Evolutionary conservation across 805 yeast species (phyloP), one percentile per base, ranked within the genome.

Genomic region (Tetrapisispora phaffii): DNA sequence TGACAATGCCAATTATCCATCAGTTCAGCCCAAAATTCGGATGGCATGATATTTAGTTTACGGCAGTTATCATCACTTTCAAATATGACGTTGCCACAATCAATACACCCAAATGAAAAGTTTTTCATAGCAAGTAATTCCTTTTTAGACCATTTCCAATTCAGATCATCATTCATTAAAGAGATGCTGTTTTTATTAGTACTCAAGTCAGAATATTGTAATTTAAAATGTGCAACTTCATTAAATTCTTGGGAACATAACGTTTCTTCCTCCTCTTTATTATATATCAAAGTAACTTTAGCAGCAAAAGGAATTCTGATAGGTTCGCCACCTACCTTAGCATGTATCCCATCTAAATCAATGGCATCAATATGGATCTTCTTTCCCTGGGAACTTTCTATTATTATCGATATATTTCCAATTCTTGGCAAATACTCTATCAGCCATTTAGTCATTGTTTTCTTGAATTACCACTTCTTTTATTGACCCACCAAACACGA

Each of bases 1-100:
- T 90, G 97, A 59, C 98, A 90, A 60, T 90, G 97, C 98, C 98
- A 90, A 52, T 83, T 84, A 47, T 90, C 97, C 95, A 90, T 83
- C 74, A 93, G 68, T 59, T 90, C 98, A 13, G 82, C 78, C 98
- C 98, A 90, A 41, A 77, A 69, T 57, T 88, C 97, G 1, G 95
- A 83, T 0, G 98, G 98, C 80, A 90, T 76, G 33, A 85, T 85
- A 44, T 55, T 56, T 9, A 62, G 20, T 23, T 44, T 54, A 7
- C 33, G 21, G 34, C 56, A 57, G 31, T 58, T 54, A 7, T 16
- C 13, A 3, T 42, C 26, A 13, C 31, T 37, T 13, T 46, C 39
- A 31, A 54, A 45, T 31, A 52, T 36, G 38, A 12, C 2, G 29
- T 6, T 13, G 4, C 34, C 21, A 40, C 66, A 60, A 1, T 34